Percentiles rank a stretch among this genome's conserved stretches.
phyloP scores from a whole-genome alignment of 192 early-diverging fungal genomes.

The Coemansia sp. region DNA sequence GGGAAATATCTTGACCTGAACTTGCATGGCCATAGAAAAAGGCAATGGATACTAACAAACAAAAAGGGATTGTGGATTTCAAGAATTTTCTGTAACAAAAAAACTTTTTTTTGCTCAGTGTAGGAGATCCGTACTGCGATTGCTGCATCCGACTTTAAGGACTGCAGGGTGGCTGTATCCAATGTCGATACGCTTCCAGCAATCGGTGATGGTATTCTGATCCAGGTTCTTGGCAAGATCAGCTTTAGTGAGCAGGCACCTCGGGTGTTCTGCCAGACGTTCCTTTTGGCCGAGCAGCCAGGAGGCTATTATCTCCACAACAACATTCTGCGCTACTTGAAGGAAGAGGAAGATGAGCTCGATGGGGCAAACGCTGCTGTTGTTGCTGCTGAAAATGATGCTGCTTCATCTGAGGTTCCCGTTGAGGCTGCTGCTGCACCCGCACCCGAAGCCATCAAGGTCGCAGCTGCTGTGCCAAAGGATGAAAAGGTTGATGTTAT shows the following conservation, averaged over 20 bases:
- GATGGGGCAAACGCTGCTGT: conserved; percentile 26
- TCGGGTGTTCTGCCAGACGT: conserved; percentile 90
- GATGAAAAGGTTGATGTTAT: conserved; percentile 42
- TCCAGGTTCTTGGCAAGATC: conserved; percentile 92
- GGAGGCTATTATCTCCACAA: conserved; percentile 92
- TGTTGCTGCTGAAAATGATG: conserved; percentile 11
- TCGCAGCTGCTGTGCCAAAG: conserved; percentile 25
- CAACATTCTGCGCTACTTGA: conserved; percentile 93
- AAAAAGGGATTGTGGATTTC: background rate
- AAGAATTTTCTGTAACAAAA: background rate
- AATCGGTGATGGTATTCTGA: conserved; percentile 73
- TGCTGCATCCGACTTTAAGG: conserved; percentile 71
- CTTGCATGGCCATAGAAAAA: too few relatives aligned
- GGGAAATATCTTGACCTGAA: too few relatives aligned
- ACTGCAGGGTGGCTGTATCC: conserved; percentile 83
- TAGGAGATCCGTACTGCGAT: conserved; percentile 86
- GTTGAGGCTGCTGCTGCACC: conserved; percentile 10
- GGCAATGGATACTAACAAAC: background rate
- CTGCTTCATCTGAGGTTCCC: conserved; percentile 8
- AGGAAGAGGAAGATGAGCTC: conserved; percentile 76
- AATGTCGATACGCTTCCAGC: conserved; percentile 85
- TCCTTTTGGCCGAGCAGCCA: conserved; percentile 86
- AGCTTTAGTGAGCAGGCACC: conserved; percentile 77
- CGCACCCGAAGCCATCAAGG: conserved; percentile 20
- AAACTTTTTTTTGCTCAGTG: background rate